A percentile compares a stretch with the other conserved stretches of the same genome.
Evolutionary conservation across 2,329 filamentous ascomycete genomes (phyloP).

Genomic region (Pseudonectria buxi): DNA sequence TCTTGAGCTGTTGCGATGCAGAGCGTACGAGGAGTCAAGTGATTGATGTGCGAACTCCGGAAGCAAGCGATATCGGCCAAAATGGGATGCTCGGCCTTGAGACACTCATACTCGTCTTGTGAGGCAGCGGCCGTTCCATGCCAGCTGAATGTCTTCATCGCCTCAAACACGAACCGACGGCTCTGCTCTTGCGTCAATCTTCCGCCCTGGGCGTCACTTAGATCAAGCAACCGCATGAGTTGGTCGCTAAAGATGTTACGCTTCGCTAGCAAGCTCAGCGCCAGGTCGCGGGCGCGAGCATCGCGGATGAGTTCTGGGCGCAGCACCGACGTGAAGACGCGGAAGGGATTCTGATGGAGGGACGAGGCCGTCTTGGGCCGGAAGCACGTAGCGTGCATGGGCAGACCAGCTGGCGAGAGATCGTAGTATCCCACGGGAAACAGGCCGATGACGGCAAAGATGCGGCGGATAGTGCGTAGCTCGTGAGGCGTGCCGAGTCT

Average conservation of each 20-base stretch:
- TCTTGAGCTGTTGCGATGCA: slow-evolving; percentile 27
- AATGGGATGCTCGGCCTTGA: slow-evolving; percentile 26
- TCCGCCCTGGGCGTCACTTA: slow-evolving; percentile 24
- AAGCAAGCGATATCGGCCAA: slow-evolving; percentile 40
- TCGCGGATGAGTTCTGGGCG: slow-evolving; percentile 34
- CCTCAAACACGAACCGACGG: slow-evolving; percentile 29
- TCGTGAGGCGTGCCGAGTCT: slow-evolving; percentile 38
- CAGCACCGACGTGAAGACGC: slow-evolving; percentile 29
- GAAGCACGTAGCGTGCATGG: slow-evolving; percentile 45
- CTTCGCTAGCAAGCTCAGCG: slow-evolving; percentile 26
- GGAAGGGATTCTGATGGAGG: slow-evolving; percentile 37
- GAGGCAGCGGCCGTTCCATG: slow-evolving; percentile 9
- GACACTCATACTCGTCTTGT: slow-evolving; percentile 8
- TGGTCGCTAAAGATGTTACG: slow-evolving; percentile 35
- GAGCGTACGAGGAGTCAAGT: slow-evolving; percentile 9
- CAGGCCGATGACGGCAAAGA: slow-evolving; percentile 42
- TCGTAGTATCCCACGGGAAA: slow-evolving; percentile 46
- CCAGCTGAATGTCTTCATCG: slow-evolving; percentile 13
- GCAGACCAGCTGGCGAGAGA: slow-evolving; percentile 36
- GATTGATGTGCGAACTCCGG: slow-evolving; percentile 10
- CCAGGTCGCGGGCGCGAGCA: slow-evolving; percentile 23
- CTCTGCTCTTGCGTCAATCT: slow-evolving; percentile 26
- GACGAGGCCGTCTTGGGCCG: slow-evolving; percentile 31
- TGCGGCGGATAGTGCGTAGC: slow-evolving; percentile 33
- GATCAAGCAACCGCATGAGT: slow-evolving; percentile 30